Evolutionary conservation across 805 yeast species (phyloP), one percentile per base, ranked within the genome.

Genomic region (Wickerhamiella spandovensis): DNA sequence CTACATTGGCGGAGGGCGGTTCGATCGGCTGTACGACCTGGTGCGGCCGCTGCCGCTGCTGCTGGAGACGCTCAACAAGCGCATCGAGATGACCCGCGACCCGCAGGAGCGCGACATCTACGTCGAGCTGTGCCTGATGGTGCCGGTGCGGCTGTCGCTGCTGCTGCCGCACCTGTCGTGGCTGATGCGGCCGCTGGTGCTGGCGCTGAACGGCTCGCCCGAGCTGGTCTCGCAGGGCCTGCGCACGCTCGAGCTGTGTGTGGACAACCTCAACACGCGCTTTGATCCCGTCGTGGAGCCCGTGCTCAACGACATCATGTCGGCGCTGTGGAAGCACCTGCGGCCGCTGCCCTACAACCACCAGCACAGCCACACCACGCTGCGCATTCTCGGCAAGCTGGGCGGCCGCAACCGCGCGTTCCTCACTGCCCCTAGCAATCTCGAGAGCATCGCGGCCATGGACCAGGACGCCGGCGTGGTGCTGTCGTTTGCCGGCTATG

Each of bases 221-320:
- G 99, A 92, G 54, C 75, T 94, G 43, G 92, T 92, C 1, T 80
- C 89, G 46, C 98, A 92, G 65, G 99, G 99, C 44, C 70, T 92
- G 55, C 72, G 99, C 55, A 94, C 98, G 0, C 76, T 92, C 51
- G 99, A 92, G 62, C 72, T 92, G 6, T 92, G 98, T 63, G 96
- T 92, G 22, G 99, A 92, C 61, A 92, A 94, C 60, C 67, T 92
- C 53, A 94, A 97, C 0, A 95, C 89, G 56, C 92, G 89, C 64
- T 88, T 92, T 65, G 98, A 92, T 60, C 97, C 98, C 2, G 89
- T 92, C 62, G 81, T 92, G 53, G 97, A 89, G 61, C 97, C 99
- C 0, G 97, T 89, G 1, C 81, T 90, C 49, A 94, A 85, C 53
- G 97, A 92, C 58, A 88, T 94, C 1, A 84, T 89, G 86, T 81